Evolutionary conservation across 257 asterid genomes (phyloP).

Genomic region (Capsicum chinense): DNA sequence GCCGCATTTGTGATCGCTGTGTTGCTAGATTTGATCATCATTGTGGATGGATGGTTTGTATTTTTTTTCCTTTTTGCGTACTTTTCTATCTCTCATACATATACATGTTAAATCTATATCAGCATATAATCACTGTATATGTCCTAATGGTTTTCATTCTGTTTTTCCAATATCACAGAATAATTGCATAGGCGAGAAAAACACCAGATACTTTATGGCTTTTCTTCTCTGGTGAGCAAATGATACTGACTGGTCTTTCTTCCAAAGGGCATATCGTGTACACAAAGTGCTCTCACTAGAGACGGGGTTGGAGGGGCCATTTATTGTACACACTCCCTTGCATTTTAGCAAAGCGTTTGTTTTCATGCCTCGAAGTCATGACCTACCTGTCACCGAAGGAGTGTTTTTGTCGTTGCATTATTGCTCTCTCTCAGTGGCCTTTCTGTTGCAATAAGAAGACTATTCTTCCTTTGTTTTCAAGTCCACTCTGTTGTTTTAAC

Average conservation of each 20-base stretch:
- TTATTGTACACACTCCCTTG: conserved; percentile 2
- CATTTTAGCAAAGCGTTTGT: not conserved
- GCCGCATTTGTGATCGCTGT: conserved; percentile 90
- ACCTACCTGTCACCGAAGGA: not conserved
- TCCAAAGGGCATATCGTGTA: not conserved
- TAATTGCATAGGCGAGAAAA: conserved; percentile 98
- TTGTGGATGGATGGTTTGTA: conserved; percentile 98
- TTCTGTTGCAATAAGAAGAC: conserved; percentile 1
- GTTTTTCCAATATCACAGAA: conserved; percentile 55
- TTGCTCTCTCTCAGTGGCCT: not conserved
- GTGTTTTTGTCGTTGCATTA: not conserved
- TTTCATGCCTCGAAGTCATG: not conserved
- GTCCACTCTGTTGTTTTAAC: not conserved
- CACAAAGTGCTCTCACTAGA: not conserved
- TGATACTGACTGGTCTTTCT: conserved; percentile 21
- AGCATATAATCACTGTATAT: conserved; percentile 21
- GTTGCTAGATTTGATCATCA: conserved; percentile 99
- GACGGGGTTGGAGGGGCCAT: not conserved
- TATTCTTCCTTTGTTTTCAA: conserved; percentile 2
- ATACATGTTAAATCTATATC: conserved; percentile 14
- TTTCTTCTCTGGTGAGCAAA: conserved; percentile 90
- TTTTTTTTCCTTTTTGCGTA: conserved; percentile 23
- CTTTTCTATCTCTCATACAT: conserved; percentile 30
- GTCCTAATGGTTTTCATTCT: conserved; percentile 27
- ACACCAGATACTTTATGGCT: conserved; percentile 93